These are phyloP conservation scores for Lachancea mirantina DNA, from an alignment of 805 yeast species.

Conservation along the genomic window DNA sequence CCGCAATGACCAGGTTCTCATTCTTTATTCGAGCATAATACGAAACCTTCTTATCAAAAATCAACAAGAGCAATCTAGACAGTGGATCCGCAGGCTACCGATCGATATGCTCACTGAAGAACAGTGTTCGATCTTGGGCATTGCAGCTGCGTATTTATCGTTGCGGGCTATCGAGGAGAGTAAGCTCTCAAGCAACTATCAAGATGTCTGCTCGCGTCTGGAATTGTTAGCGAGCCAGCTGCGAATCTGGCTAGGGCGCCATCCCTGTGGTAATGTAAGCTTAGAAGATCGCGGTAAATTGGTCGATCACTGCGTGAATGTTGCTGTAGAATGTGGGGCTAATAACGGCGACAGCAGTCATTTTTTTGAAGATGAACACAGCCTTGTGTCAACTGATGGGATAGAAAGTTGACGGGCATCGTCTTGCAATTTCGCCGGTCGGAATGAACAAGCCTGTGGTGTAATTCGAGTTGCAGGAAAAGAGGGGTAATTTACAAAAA, in stretches of 20 bases:
- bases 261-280: constrained; percentile 22
- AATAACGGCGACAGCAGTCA: no score
- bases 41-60: constrained; percentile 3
- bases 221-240: constrained; percentile 29
- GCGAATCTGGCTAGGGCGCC: constrained; percentile 33
- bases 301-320: constrained; percentile 25
- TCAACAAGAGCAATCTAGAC: constrained; percentile 1
- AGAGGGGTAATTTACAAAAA: no score
- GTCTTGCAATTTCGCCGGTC: no score
- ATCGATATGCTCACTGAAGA: constrained; percentile 3
- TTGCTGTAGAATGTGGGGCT: constrained; percentile 13
- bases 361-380: no score
- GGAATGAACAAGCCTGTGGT: no score
- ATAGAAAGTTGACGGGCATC: no score
- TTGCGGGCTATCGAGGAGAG: constrained; percentile 16
- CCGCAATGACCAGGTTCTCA: constrained; percentile 16
- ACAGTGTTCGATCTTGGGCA: constrained; percentile 23
- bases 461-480: no score
- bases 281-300: constrained; percentile 28
- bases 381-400: no score
- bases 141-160: constrained; percentile 27
- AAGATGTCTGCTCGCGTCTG: constrained; percentile 11
- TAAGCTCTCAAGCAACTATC: constrained; percentile 5
- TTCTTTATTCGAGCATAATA: constrained; percentile 16
- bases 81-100: constrained; percentile 5